These are phyloP conservation scores for Trichoderma citrinoviride DNA, from an alignment of 2,329 filamentous ascomycete genomes.

Conservation along the genomic window DNA sequence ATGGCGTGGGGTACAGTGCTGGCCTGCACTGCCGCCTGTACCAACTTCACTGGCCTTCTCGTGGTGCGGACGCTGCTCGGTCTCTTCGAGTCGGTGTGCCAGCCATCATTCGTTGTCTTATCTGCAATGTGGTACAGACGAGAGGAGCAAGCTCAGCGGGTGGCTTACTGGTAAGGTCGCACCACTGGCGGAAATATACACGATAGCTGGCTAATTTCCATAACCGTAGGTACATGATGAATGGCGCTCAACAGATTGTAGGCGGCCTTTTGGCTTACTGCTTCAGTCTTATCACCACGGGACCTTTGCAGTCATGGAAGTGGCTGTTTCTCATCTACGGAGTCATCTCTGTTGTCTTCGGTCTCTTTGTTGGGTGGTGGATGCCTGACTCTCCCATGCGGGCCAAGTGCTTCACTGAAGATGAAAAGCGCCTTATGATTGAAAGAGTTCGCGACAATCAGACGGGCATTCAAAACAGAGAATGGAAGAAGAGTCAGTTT, in stretches of 20 bases:
- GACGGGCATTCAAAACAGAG: conserved; percentile 10
- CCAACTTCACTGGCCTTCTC: not conserved
- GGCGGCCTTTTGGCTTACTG: conserved; percentile 15
- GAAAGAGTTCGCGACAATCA: conserved; percentile 16
- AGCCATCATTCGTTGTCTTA: conserved; percentile 6
- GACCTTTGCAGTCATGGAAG: conserved; percentile 5
- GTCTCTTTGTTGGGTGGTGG: conserved; percentile 10
- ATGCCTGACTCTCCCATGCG: conserved; percentile 15
- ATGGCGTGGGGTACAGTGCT: conserved; percentile 8
- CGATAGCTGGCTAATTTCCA: not conserved
- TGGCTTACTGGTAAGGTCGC: not conserved
- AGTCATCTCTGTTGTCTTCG: not conserved
- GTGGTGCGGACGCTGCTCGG: conserved; percentile 5
- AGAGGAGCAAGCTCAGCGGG: conserved; percentile 9
- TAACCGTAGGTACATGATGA: conserved; percentile 10
- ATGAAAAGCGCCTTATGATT: conserved; percentile 14
- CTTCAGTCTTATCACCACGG: conserved; percentile 7
- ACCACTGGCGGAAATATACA: not conserved
- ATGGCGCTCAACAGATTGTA: conserved; percentile 13
- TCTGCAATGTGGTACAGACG: conserved; percentile 16
- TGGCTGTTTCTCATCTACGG: conserved; percentile 8
- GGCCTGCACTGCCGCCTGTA: conserved; percentile 8
- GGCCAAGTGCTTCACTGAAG: conserved; percentile 12
- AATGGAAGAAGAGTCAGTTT: conserved; percentile 11
- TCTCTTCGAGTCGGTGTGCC: conserved; percentile 15